Conservation (phyloP, 1,139 yeast species). For the Saccharomycopsis hybrid region DNA sequence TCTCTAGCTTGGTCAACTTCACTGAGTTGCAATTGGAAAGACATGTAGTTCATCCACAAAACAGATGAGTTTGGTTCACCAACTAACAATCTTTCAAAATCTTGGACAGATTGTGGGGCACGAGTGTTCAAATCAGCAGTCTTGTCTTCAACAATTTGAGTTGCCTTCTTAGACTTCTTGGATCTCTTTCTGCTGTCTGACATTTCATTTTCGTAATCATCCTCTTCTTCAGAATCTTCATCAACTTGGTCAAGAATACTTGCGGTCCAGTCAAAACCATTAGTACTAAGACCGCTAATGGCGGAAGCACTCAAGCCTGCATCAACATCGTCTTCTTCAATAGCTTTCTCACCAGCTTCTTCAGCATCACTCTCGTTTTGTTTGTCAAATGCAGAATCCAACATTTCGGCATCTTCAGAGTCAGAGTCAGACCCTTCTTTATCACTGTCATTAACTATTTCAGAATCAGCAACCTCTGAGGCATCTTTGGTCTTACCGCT, state of each 20-base stretch:
- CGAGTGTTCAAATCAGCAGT: constrained; percentile 79
- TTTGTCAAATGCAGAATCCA: constrained; percentile 25
- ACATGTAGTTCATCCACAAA: constrained; percentile 97
- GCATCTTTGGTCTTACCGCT: constrained; percentile 21
- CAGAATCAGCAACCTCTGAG: constrained; percentile 28
- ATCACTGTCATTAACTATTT: constrained; percentile 26
- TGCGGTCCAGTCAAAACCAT: constrained; percentile 93
- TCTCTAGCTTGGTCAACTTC: constrained; percentile 93
- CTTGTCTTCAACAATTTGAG: constrained; percentile 57
- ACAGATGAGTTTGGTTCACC: constrained; percentile 94
- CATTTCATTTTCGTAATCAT: constrained; percentile 40
- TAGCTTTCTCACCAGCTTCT: constrained; percentile 4
- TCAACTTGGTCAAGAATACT: constrained; percentile 76
- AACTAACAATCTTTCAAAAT: constrained; percentile 83
- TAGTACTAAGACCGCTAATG: constrained; percentile 60
- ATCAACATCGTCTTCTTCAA: constrained; percentile 23
- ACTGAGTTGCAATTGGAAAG: constrained; percentile 90
- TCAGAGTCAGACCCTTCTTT: constrained; percentile 21
- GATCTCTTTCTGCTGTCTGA: constrained; percentile 35
- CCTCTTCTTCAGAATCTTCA: constrained; percentile 40
- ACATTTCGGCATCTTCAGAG: constrained; percentile 15
- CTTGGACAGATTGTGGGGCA: constrained; percentile 86
- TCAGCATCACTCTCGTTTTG: constrained; percentile 22
- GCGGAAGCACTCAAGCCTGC: constrained; percentile 25
- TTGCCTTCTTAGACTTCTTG: constrained; percentile 40